Evolutionary conservation across 805 yeast genomes (phyloP), one percentile per base, ranked within the genome.

Genomic region (Ogataea sp.): DNA sequence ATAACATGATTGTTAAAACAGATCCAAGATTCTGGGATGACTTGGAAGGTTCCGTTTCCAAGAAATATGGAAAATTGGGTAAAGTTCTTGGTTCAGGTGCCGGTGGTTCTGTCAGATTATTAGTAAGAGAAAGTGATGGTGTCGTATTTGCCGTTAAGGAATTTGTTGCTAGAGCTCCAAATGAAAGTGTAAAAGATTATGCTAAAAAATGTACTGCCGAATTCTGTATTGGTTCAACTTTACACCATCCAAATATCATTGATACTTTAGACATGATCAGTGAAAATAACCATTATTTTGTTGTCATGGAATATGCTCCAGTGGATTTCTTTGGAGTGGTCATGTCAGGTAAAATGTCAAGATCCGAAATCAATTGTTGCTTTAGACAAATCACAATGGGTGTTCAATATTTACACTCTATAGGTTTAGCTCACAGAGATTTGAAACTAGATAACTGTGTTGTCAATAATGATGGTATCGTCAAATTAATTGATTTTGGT

Each of bases 151-250:
- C 95, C 1, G 93, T 84, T 15, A 84, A 84, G 54, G 90, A 84
- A 58, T 84, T 84, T 52, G 71, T 90, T 50, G 75, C 85, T 13
- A 70, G 83, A 45, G 70, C 81, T 53, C 73, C 80, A 30, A 80
- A 75, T 52, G 95, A 84, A 55, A 61, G 77, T 9, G 69, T 77
- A 41, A 80, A 80, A 55, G 93, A 84, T 46, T 84, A 84, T 53
- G 83, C 88, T n/a, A 78, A 81, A 48, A 84, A 84, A 62, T 83
- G 89, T 55, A 83, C 90, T 1, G 87, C 89, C n/a, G 95, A 84
- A 55, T 84, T 81, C 57, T 82, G 93, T 61, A 83, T 84, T 42
- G 95, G 95, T 14, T 78, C 86, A 18, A 82, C 90, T 17, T 65
- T 84, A 43, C 83, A 80, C 49, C 93, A 84, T 61, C 87, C 90